Evolutionary conservation across 2,329 filamentous ascomycete genomes (phyloP).

Genomic region (Fusarium buxicola): DNA sequence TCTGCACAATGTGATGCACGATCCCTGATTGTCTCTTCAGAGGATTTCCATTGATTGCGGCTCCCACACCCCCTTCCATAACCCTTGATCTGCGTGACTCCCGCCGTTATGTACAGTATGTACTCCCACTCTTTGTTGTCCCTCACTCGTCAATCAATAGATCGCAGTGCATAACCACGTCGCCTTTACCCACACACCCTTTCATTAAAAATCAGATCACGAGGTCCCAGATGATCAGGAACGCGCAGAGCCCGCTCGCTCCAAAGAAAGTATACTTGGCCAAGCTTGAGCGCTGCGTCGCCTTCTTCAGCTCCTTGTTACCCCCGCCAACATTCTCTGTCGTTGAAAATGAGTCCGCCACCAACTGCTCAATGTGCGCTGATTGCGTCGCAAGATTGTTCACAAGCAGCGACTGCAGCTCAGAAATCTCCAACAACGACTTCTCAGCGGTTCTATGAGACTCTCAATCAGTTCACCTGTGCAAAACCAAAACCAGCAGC

Average conservation of each 20-base stretch:
- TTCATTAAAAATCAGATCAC: slow-evolving; percentile 56
- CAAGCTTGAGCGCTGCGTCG: slow-evolving; percentile 76
- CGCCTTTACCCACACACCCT: slow-evolving; percentile 7
- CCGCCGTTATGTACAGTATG: not conserved
- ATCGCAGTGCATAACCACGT: slow-evolving; percentile 1
- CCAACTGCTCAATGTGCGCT: slow-evolving; percentile 88
- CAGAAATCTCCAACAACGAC: slow-evolving; percentile 91
- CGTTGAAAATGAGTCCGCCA: slow-evolving; percentile 83
- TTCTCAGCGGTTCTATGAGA: slow-evolving; percentile 81
- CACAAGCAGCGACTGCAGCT: slow-evolving; percentile 89
- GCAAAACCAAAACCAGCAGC: not conserved
- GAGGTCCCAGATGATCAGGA: slow-evolving; percentile 82
- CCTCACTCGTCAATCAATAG: slow-evolving; percentile 7
- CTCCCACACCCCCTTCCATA: slow-evolving; percentile 9
- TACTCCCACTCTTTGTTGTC: not conserved
- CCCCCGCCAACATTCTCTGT: slow-evolving; percentile 88
- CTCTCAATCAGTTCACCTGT: slow-evolving; percentile 28
- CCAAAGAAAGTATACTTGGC: slow-evolving; percentile 84
- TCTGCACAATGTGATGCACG: slow-evolving; percentile 15
- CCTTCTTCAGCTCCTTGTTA: slow-evolving; percentile 91
- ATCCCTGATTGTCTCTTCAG: not conserved
- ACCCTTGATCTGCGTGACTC: not conserved
- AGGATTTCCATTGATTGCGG: not conserved
- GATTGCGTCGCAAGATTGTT: slow-evolving; percentile 87
- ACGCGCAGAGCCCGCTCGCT: slow-evolving; percentile 79